Conservation (phyloP, 352 stramenopile genomes). For the Globisporangium uncinulatum region DNA sequence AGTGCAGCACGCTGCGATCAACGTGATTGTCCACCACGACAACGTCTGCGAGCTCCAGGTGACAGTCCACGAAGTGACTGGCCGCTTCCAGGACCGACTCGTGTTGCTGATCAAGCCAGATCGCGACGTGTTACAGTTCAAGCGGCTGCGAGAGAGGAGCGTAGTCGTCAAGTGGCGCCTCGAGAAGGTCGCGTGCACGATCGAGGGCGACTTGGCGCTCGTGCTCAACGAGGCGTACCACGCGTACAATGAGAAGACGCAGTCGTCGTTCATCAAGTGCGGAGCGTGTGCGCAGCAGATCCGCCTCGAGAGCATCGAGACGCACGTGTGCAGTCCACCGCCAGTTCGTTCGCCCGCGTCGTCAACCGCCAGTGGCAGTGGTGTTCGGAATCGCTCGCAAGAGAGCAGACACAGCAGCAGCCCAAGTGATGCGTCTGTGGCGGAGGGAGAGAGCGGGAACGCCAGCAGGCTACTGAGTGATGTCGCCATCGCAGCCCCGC, state of each 20-base stretch:
- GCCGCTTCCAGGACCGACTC: slow-evolving; percentile 38
- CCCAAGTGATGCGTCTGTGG: background rate
- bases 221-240: slow-evolving; percentile 49
- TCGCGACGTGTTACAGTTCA: slow-evolving; percentile 43
- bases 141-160: slow-evolving; percentile 25
- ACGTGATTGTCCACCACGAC: slow-evolving; percentile 43
- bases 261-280: slow-evolving; percentile 46
- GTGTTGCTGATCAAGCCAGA: slow-evolving; percentile 50
- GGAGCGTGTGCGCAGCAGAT: slow-evolving; percentile 57
- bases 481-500: slow-evolving; percentile 16
- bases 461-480: background rate
- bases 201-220: slow-evolving; percentile 43
- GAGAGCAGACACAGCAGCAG: background rate
- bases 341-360: slow-evolving; percentile 13
- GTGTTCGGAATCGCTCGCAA: background rate
- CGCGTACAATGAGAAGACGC: slow-evolving; percentile 47
- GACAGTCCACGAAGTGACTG: slow-evolving; percentile 39
- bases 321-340: slow-evolving; percentile 30
- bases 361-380: slow-evolving; percentile 1
- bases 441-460: background rate
- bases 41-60: slow-evolving; percentile 38
- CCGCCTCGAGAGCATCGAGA: slow-evolving; percentile 44
- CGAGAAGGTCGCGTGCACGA: slow-evolving; percentile 29
- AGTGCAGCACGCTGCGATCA: slow-evolving; percentile 35
- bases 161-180: slow-evolving; percentile 51